Base-by-base conservation (phyloP, 495 filamentous ascomycete genomes). In the Annulohypoxylon bovei region DNA sequence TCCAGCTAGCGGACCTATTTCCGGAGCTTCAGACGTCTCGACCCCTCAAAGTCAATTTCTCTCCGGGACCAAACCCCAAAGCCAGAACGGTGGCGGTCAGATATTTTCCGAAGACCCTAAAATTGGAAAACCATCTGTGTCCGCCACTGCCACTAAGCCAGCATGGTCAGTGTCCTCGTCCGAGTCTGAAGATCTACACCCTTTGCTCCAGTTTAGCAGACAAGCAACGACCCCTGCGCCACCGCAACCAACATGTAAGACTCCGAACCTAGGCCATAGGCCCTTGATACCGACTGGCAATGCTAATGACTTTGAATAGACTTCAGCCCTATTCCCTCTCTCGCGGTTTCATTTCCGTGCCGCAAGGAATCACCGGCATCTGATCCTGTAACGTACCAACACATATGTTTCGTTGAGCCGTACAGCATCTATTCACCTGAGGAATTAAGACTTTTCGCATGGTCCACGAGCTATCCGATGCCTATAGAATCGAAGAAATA, bases 381-480 rank as follows among this genome's bases (percentile, higher is more conserved):
- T n/a, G 37, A 40, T 4, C 4, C 4, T 40, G 14, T 9, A 16
- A 40, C 14, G 14, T 16, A 23, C 32, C 14, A 55, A 0, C 46
- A 62, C 18, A 52, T 62, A 52, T 62, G 59, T 14, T 18, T 22
- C 5, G 22, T 6, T 20, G 6, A 3, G 3, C 46, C 59, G 3
- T 53, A 62, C 20, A 7, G 20, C 1, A 16, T 9, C 6, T 62
- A 40, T 6, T 62, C 59, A 12, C 46, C 59, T 6, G 59, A 62
- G n/a, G 59, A 62, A 33, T 20, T 62, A 22, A 62, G 44, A 22
- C 8, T 20, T 0, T 5, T 54, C 2, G 3, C n/a, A 30, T 37
- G 35, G 18, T 9, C 37, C 37, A n/a, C 37, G 12, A 8, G 4
- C 30, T 32, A n/a, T n/a, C n/a, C n/a, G n/a, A n/a, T n/a, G n/a